A percentile compares a stretch with the other conserved stretches of the same genome.
These are phyloP conservation scores for Didymosphaeria variabile DNA, from an alignment of 2,329 filamentous ascomycete species.

Conservation along the genomic window DNA sequence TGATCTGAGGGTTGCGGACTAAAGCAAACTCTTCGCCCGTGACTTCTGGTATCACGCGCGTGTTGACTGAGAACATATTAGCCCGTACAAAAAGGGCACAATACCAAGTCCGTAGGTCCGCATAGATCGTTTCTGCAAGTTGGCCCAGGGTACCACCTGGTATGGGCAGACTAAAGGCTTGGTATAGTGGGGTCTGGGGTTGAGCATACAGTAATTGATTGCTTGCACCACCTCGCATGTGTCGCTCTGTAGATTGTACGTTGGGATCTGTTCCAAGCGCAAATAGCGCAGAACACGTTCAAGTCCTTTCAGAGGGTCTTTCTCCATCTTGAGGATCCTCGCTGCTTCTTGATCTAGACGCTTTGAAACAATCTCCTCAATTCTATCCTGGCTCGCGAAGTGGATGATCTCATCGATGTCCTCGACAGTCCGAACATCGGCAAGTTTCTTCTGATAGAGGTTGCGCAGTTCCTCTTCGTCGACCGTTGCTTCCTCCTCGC, in stretches of 20 bases:
- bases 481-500: constrained; percentile 23
- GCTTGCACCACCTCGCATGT: constrained; percentile 42
- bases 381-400: constrained; percentile 21
- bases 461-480: constrained; percentile 13
- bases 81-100: neutral
- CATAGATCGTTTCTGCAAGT: neutral
- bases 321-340: constrained; percentile 23
- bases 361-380: constrained; percentile 28
- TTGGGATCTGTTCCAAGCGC: constrained; percentile 30
- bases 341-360: constrained; percentile 24
- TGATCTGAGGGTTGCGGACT: constrained; percentile 39
- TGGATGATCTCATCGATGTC: constrained; percentile 21
- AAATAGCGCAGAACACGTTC: constrained; percentile 28
- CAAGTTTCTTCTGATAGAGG: constrained; percentile 18
- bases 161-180: neutral
- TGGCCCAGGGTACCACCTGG: neutral
- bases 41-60: constrained; percentile 32
- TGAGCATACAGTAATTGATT: constrained; percentile 40
- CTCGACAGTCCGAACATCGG: neutral
- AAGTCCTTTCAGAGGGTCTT: constrained; percentile 28
- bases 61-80: constrained; percentile 31
- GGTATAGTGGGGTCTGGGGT: neutral
- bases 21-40: constrained; percentile 23
- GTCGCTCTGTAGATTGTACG: constrained; percentile 33
- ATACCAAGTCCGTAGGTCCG: neutral